phyloP scores from a whole-genome alignment of 257 asterid species.

The Cinchona pubescens region DNA sequence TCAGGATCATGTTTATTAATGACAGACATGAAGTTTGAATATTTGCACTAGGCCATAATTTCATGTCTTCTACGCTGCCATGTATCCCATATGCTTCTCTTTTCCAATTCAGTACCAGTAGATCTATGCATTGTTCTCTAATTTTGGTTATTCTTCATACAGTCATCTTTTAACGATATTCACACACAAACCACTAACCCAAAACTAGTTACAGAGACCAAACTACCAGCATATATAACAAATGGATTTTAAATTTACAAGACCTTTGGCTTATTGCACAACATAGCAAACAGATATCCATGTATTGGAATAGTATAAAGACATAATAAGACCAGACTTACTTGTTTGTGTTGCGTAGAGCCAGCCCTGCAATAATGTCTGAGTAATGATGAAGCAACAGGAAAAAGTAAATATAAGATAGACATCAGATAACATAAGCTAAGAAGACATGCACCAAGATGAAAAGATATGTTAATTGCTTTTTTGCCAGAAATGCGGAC shows the following conservation, averaged over 20 bases:
- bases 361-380: constrained; percentile 95
- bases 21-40: not conserved
- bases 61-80: not conserved
- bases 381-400: constrained; percentile 27
- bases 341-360: constrained; percentile 71
- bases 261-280: not conserved
- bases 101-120: not conserved
- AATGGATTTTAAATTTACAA: not conserved
- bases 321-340: constrained; percentile 25
- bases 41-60: not conserved
- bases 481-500: not conserved
- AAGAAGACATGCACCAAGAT: constrained; percentile 8
- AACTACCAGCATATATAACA: not conserved
- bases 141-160: not conserved
- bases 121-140: not conserved
- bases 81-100: not conserved
- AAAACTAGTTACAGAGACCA: not conserved
- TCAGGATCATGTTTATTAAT: not conserved
- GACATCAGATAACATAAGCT: constrained; percentile 15
- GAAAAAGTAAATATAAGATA: constrained; percentile 10
- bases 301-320: not conserved
- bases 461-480: not conserved
- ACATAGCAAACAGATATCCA: not conserved
- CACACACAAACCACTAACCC: not conserved
- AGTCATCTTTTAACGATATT: not conserved